Conservation (phyloP, 176 grass and related monocot species). For the Hyparrhenia diplandra region DNA sequence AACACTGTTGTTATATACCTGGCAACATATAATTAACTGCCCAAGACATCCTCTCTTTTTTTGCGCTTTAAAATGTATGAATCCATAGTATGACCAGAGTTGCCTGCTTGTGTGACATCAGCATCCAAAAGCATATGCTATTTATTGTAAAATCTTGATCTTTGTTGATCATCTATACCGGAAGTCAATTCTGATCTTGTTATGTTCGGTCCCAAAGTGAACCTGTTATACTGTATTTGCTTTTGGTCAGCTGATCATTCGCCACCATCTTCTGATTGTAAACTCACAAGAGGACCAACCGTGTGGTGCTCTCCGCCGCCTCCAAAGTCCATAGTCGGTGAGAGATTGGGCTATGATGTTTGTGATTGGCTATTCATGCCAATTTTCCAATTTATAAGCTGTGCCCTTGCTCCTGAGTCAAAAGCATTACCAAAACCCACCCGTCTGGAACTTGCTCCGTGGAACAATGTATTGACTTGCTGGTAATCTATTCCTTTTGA, state of each 20-base stretch:
- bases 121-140: background rate
- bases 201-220: background rate
- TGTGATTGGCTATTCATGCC: background rate
- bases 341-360: background rate
- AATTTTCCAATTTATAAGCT: background rate
- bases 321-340: background rate
- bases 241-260: background rate
- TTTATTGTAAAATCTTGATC: background rate
- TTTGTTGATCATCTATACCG: background rate
- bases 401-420: background rate
- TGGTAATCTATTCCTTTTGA: background rate
- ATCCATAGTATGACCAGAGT: background rate
- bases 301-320: constrained; percentile 14
- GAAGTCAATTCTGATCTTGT: background rate
- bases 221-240: background rate
- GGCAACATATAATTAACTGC: constrained; percentile 3
- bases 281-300: background rate
- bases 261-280: background rate
- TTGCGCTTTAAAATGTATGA: background rate
- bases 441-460: background rate
- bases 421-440: background rate
- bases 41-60: background rate
- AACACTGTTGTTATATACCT: background rate
- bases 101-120: constrained; percentile 2
- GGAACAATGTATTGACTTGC: background rate